Conservation (phyloP, 139 green algal genomes). For the Astrephomene gubernaculifera region DNA sequence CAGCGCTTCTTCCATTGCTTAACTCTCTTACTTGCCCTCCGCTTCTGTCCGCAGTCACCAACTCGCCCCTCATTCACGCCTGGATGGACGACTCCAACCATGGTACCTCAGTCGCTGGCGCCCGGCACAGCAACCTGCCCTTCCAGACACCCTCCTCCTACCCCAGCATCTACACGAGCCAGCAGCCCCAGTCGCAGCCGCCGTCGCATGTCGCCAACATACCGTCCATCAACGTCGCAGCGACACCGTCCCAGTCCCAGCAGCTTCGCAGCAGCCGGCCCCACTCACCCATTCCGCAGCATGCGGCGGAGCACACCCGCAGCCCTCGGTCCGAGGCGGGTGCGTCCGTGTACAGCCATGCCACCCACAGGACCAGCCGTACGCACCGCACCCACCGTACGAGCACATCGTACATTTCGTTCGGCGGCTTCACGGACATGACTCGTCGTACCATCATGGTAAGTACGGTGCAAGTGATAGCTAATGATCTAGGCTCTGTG, state of each 20-base stretch:
- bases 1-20: too few relatives aligned
- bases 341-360: slow-evolving; percentile 50
- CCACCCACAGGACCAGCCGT: slow-evolving; percentile 42
- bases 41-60: slow-evolving; percentile 1
- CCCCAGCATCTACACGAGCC: not conserved
- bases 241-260: not conserved
- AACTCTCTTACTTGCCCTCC: not conserved
- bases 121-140: not conserved
- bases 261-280: slow-evolving; percentile 9
- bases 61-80: slow-evolving; percentile 61
- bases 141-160: not conserved
- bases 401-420: slow-evolving; percentile 42
- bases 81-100: slow-evolving; percentile 60
- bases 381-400: slow-evolving; percentile 45
- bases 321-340: slow-evolving; percentile 53
- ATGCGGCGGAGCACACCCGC: slow-evolving; percentile 16
- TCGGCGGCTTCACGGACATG: slow-evolving; percentile 54
- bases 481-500: too few relatives aligned
- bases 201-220: not conserved
- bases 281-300: not conserved
- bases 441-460: slow-evolving; percentile 53
- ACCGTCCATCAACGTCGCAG: not conserved
- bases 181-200: not conserved
- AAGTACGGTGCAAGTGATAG: not conserved
- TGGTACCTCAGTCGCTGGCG: not conserved